A percentile compares a stretch with the other conserved stretches of the same genome.
These are phyloP conservation scores for Lunularia cruciata DNA, from an alignment of 225 moss, liverwort and hornwort genomes.

Conservation along the genomic window DNA sequence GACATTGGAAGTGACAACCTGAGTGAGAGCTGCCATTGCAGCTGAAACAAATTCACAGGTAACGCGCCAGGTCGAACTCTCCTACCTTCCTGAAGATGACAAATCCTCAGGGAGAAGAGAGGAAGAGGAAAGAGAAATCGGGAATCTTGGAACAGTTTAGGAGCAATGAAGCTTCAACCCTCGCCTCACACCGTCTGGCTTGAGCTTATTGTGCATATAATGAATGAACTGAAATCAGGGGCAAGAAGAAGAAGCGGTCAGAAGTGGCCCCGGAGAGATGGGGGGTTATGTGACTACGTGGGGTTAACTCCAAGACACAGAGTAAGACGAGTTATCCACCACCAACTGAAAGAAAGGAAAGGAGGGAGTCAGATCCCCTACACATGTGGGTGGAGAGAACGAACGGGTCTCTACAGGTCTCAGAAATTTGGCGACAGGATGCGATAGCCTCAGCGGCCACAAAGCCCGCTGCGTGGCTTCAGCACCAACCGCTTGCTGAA, in stretches of 20 bases:
- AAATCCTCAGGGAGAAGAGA: too few relatives aligned
- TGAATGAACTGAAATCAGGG: not conserved
- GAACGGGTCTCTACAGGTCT: not conserved
- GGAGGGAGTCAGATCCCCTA: not conserved
- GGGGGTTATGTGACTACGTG: not conserved
- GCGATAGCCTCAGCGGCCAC: slow-evolving; percentile 32
- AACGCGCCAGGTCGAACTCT: not conserved
- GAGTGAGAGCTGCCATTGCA: slow-evolving; percentile 41
- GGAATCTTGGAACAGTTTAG: not conserved
- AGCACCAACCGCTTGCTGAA: slow-evolving; percentile 28
- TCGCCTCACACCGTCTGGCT: not conserved
- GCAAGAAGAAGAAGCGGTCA: not conserved
- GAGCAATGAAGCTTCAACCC: not conserved
- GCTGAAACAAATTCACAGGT: not conserved
- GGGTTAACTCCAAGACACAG: not conserved
- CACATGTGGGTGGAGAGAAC: not conserved
- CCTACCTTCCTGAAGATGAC: not conserved
- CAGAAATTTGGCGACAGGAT: not conserved
- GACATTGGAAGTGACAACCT: slow-evolving; percentile 6
- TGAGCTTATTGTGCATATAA: not conserved
- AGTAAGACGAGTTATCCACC: slow-evolving; percentile 4
- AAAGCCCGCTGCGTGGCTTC: slow-evolving; percentile 17
- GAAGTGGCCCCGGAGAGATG: not conserved
- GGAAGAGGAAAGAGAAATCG: not conserved
- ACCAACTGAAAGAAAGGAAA: too few relatives aligned